These are phyloP conservation scores for Paramecium sexaurelia DNA, from an alignment of 73 alveolate species.

Conservation along the genomic window DNA sequence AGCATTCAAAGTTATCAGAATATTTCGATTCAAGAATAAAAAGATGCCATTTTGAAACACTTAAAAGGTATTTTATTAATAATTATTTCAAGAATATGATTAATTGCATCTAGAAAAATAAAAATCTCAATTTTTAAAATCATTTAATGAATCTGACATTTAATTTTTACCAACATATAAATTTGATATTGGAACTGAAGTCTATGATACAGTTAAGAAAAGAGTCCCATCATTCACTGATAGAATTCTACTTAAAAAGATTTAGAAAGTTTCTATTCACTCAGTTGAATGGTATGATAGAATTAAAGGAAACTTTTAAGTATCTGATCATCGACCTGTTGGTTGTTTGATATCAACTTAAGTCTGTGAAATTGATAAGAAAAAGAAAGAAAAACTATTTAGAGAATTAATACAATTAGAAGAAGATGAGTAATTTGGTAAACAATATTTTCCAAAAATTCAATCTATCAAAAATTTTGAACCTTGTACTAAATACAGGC, in stretches of 20 bases:
- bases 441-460: background rate
- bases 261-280: background rate
- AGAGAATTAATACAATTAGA: background rate
- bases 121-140: slow-evolving; percentile 69
- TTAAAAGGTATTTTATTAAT: slow-evolving; percentile 41
- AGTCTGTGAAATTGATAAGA: background rate
- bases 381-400: background rate
- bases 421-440: background rate
- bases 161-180: slow-evolving; percentile 94
- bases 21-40: background rate
- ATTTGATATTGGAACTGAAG: slow-evolving; percentile 71
- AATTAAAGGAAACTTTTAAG: background rate
- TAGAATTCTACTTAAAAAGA: slow-evolving; percentile 77
- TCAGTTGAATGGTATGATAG: background rate
- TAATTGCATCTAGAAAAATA: slow-evolving; percentile 76
- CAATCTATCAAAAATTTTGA: background rate
- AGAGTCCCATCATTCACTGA: slow-evolving; percentile 95
- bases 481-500: background rate
- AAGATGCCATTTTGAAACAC: slow-evolving; percentile 58
- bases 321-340: slow-evolving; percentile 59
- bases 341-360: slow-evolving; percentile 2
- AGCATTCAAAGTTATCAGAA: slow-evolving; percentile 65
- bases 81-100: slow-evolving; percentile 67
- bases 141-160: slow-evolving; percentile 85
- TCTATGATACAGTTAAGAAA: slow-evolving; percentile 79